A percentile compares a stretch with the other conserved stretches of the same genome.
Evolutionary conservation across 495 filamentous ascomycete species (phyloP).

Genomic region (Usnea hakonensis): DNA sequence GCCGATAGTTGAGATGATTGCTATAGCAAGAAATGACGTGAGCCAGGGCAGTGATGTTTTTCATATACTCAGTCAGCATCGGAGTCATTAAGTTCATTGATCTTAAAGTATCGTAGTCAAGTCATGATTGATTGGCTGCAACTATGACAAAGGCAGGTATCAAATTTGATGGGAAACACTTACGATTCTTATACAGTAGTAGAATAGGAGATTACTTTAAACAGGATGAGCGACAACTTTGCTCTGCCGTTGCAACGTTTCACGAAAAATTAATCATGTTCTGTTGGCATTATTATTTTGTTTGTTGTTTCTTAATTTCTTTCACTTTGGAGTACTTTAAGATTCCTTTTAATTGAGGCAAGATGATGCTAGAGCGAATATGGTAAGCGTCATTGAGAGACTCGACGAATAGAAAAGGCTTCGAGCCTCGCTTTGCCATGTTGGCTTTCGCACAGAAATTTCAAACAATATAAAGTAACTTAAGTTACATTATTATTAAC

Average conservation of each 20-base stretch:
- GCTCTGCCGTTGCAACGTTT: neutral
- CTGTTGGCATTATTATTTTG: neutral
- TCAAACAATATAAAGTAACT: too few relatives aligned
- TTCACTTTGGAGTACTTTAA: too few relatives aligned
- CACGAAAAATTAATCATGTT: neutral
- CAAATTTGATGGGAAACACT: neutral
- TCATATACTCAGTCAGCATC: too few relatives aligned
- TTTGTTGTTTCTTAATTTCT: too few relatives aligned
- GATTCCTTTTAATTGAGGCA: neutral
- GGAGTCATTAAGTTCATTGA: too few relatives aligned
- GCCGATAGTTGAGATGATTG: neutral
- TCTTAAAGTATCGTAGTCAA: neutral
- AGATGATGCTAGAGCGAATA: neutral
- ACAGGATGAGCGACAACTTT: neutral
- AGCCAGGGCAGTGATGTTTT: too few relatives aligned
- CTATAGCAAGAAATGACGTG: too few relatives aligned
- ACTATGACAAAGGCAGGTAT: neutral
- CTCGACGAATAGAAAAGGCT: neutral
- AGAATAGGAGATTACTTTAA: neutral
- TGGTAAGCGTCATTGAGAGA: neutral
- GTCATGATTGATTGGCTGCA: neutral
- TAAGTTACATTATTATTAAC: neutral
- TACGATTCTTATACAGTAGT: too few relatives aligned
- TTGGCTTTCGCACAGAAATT: neutral
- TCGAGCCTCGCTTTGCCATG: neutral